These are phyloP conservation scores for Kuraishia floccosa DNA, from an alignment of 805 yeast species.

Conservation along the genomic window DNA sequence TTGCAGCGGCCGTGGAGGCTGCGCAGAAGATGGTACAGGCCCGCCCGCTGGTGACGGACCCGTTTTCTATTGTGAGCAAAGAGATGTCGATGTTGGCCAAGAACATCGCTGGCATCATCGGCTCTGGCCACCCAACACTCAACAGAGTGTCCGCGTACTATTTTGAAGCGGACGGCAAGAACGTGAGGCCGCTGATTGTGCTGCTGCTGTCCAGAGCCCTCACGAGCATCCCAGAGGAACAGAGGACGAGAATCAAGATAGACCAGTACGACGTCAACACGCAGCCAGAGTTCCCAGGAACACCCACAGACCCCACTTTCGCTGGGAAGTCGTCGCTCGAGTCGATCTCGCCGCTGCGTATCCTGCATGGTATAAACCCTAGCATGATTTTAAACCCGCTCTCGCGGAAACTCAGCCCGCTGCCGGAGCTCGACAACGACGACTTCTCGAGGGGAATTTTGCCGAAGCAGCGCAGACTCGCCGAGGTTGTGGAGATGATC, in stretches of 20 bases:
- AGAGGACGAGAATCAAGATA: constrained; percentile 53
- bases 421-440: constrained; percentile 40
- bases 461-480: constrained; percentile 90
- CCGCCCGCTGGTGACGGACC: constrained; percentile 50
- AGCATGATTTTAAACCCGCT: constrained; percentile 70
- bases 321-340: constrained; percentile 51
- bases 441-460: constrained; percentile 63
- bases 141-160: constrained; percentile 91
- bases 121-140: constrained; percentile 88
- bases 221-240: constrained; percentile 55
- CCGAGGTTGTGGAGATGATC: constrained; percentile 97
- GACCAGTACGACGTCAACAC: constrained; percentile 57
- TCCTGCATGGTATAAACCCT: constrained; percentile 89
- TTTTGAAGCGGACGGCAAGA: constrained; percentile 94
- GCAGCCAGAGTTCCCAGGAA: constrained; percentile 51
- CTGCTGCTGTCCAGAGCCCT: constrained; percentile 74
- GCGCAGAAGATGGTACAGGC: constrained; percentile 73
- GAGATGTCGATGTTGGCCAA: constrained; percentile 87
- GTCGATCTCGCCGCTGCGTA: constrained; percentile 68
- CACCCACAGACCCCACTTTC: constrained; percentile 39
- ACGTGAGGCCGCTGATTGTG: constrained; percentile 86
- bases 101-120: constrained; percentile 77
- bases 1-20: constrained; percentile 49
- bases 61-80: constrained; percentile 80
- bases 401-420: constrained; percentile 63